phyloP scores from a whole-genome alignment of 2,329 filamentous ascomycete species.

The Fusarium mundagurra region DNA sequence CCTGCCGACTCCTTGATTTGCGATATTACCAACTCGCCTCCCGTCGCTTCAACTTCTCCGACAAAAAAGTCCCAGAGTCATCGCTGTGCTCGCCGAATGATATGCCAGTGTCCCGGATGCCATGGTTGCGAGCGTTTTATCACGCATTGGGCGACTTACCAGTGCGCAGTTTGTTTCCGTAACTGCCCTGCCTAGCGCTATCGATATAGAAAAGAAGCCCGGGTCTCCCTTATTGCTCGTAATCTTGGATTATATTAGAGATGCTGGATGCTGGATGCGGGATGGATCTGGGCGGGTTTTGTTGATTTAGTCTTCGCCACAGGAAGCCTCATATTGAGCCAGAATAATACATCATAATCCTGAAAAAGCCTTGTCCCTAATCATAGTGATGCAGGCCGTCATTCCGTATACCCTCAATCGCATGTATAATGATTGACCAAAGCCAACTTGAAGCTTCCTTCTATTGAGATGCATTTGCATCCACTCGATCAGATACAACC shows the following conservation, averaged over 20 bases:
- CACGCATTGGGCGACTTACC: background rate
- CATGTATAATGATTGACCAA: background rate
- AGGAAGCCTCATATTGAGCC: too few relatives aligned
- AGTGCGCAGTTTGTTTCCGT: background rate
- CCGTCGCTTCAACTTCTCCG: background rate
- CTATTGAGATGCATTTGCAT: too few relatives aligned
- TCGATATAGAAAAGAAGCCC: background rate
- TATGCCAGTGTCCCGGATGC: background rate
- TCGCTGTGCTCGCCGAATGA: background rate
- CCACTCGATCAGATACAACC: rapidly evolving
- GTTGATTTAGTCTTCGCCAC: background rate
- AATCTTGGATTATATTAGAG: background rate
- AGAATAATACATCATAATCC: background rate
- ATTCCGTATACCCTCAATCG: background rate
- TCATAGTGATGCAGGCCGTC: background rate
- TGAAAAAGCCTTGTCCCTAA: background rate
- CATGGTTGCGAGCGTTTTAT: background rate
- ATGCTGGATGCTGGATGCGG: background rate
- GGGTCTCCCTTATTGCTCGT: background rate
- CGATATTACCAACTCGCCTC: background rate
- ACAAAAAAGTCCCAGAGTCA: background rate
- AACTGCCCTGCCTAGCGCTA: background rate
- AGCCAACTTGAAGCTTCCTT: background rate
- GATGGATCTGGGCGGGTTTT: too few relatives aligned
- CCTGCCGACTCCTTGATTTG: background rate